phyloP scores from a whole-genome alignment of 148 eudicot species.

The Pouteria glomerata region DNA sequence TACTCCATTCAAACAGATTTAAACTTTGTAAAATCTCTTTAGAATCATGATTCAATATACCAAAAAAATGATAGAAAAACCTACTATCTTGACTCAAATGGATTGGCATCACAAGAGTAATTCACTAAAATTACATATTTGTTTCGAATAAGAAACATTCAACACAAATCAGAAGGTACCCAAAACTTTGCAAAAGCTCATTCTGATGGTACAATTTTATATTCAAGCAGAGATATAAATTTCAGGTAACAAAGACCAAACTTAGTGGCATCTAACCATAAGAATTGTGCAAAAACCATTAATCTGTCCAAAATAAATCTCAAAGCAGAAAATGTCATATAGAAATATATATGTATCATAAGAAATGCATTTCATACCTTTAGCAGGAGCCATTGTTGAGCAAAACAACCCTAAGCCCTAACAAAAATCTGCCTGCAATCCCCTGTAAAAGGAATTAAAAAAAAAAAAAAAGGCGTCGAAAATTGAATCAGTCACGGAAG shows the following conservation, averaged over 20 bases:
- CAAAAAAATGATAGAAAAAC: not conserved
- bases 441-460: not conserved
- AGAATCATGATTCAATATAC: not conserved
- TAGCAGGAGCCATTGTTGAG: conserved; percentile 12
- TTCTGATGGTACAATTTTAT: not conserved
- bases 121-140: not conserved
- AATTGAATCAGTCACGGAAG: not conserved
- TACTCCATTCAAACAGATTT: not conserved
- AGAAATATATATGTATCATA: not conserved
- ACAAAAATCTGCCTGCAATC: not conserved
- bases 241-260: not conserved
- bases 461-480: not conserved
- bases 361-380: not conserved
- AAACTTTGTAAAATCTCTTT: not conserved
- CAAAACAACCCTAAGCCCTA: not conserved
- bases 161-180: too few species aligned
- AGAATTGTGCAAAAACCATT: not conserved
- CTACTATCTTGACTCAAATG: too few species aligned
- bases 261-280: not conserved
- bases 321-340: not conserved
- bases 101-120: too few species aligned
- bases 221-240: not conserved
- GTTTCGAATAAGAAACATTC: not conserved
- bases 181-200: not conserved
- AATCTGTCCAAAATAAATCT: not conserved